Evolutionary conservation across 441 rosid species (phyloP).

Genomic region (Populus hybrid): DNA sequence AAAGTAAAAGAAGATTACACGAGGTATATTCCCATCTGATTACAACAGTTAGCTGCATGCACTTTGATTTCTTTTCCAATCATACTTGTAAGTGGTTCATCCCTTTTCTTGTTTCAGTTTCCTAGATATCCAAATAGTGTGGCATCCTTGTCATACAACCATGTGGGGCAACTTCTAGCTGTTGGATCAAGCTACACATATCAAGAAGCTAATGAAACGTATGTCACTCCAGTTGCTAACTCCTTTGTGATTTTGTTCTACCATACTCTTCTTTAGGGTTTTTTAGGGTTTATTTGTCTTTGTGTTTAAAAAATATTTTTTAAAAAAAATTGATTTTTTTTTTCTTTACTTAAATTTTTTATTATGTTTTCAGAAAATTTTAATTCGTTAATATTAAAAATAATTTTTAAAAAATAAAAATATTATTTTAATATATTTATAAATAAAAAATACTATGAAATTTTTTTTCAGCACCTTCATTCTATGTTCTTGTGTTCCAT

Average conservation of each 20-base stretch:
- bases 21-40: constrained; percentile 47
- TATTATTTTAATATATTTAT: no score
- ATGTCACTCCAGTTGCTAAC: neutral
- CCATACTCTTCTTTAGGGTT: neutral
- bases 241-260: neutral
- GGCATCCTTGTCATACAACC: constrained; percentile 66
- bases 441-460: no score
- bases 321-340: no score
- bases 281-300: no score
- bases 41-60: neutral
- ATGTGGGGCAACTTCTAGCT: constrained; percentile 63
- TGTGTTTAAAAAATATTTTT: no score
- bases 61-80: neutral
- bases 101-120: constrained; percentile 40
- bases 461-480: neutral
- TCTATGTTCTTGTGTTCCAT: neutral
- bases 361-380: no score
- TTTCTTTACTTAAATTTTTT: no score
- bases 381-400: no score
- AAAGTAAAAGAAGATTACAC: constrained; percentile 52
- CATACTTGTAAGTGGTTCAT: neutral
- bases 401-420: no score
- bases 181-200: constrained; percentile 78
- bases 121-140: constrained; percentile 66
- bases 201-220: constrained; percentile 72